Conservation (phyloP, 345 rosid species). For the Pistacia vera region DNA sequence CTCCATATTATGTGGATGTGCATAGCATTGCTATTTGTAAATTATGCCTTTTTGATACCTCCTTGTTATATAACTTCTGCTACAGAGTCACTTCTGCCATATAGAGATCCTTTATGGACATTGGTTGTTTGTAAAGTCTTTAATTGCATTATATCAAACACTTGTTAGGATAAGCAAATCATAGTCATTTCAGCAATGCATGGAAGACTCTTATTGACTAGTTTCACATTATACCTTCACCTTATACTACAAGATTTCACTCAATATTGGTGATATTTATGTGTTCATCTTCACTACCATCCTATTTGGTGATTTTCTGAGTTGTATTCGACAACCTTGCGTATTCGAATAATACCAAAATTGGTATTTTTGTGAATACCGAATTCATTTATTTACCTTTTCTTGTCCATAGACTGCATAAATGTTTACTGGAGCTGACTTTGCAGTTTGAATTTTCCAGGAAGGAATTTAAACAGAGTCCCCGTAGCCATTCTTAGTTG, state of each 20-base stretch:
- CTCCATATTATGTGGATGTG: neutral
- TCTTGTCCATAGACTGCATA: neutral
- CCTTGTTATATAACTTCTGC: neutral
- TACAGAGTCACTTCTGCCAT: neutral
- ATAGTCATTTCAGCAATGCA: neutral
- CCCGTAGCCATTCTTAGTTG: neutral
- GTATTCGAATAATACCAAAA: neutral
- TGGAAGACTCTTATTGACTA: neutral
- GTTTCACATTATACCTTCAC: neutral
- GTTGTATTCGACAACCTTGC: neutral
- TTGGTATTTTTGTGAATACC: neutral
- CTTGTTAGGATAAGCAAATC: neutral
- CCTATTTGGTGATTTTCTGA: neutral
- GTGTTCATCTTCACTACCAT: neutral
- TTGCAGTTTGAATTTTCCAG: neutral
- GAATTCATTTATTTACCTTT: neutral
- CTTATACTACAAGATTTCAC: neutral
- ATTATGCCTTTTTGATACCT: neutral
- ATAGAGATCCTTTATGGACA: too few species aligned
- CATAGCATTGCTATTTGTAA: too few species aligned
- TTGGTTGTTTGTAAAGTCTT: too few species aligned
- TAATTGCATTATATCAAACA: neutral
- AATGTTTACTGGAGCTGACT: neutral
- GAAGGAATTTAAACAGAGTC: neutral
- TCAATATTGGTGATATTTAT: neutral